Evolutionary conservation across 2,329 filamentous ascomycete genomes (phyloP), one percentile per base, ranked within the genome.

Genomic region (Mollisia scopiformis): DNA sequence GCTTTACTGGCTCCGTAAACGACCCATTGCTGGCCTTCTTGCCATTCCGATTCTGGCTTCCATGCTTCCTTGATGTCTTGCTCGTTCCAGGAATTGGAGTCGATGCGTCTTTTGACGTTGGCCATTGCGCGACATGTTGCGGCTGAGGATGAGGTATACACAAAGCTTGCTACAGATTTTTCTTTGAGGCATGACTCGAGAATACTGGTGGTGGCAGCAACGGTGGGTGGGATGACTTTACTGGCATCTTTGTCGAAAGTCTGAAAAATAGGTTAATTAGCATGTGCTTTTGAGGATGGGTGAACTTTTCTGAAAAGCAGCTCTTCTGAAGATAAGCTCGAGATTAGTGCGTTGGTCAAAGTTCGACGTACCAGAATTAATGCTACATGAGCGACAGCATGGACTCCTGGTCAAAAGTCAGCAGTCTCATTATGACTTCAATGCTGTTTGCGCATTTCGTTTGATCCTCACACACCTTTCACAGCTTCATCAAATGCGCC

Each of bases 361-460:
- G n/a, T n/a, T n/a, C n/a, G n/a, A n/a, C n/a, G n/a, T n/a, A n/a
- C n/a, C 52, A 75, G 62, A 27, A 74, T 66, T 19, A 74, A 74
- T 2, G 78, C 79, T 0, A 74, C 71, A 63, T 82, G 78, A 0
- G 74, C 68, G 47, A 81, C 62, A 1, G 71, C 75, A 1, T 69
- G 59, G 10, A 68, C 69, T n/a, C 62, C 64, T 68, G 23, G 11
- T 27, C 21, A n/a, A 7, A 16, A 28, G 23, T 28, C 33, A 35
- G 52, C 19, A 16, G 16, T 41, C n/a, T 39, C 23, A 35, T n/a
- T 6, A 46, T 13, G 3, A 10, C 19, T 43, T 31, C 30, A 7
- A 25, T 16, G 8, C 2, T 13, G 23, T 27, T 47, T 16, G 8
- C 1, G 2, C 16, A 25, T 21, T 19, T 43, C 6, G 28, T 10